Conservation (phyloP, 1,284 basidiomycete species). For the Clitocybe nebularis region DNA sequence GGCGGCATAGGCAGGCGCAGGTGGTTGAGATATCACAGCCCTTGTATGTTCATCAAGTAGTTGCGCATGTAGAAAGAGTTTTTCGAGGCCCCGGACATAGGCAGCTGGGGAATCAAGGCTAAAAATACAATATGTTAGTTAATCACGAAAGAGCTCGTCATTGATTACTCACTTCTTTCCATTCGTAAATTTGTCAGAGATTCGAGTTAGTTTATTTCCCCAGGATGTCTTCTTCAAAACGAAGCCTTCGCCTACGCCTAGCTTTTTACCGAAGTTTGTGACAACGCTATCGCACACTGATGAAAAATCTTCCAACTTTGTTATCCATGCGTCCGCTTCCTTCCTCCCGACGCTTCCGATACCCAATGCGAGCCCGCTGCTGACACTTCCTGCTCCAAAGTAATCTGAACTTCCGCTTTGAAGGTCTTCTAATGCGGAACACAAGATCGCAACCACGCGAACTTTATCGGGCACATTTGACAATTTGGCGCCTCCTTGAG, state of each 20-base stretch:
- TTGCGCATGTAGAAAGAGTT: slow-evolving; percentile 74
- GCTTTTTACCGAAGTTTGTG: slow-evolving; percentile 82
- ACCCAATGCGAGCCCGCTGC: slow-evolving; percentile 67
- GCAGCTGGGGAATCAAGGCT: slow-evolving; percentile 85
- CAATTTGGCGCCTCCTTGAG: slow-evolving; percentile 82
- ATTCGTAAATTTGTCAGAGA: slow-evolving; percentile 88
- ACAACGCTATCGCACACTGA: slow-evolving; percentile 82
- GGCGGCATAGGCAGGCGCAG: slow-evolving; percentile 67
- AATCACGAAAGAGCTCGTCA: slow-evolving; percentile 8
- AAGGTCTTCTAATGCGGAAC: slow-evolving; percentile 73
- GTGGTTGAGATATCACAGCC: slow-evolving; percentile 61
- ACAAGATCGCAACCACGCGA: slow-evolving; percentile 76
- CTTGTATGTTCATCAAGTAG: slow-evolving; percentile 85
- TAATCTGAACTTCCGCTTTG: slow-evolving; percentile 61
- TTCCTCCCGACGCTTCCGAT: slow-evolving; percentile 65
- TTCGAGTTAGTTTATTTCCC: slow-evolving; percentile 79
- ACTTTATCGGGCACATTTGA: slow-evolving; percentile 81
- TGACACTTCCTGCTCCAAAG: slow-evolving; percentile 75
- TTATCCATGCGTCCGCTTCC: slow-evolving; percentile 70
- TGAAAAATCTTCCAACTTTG: slow-evolving; percentile 68
- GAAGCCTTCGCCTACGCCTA: slow-evolving; percentile 83
- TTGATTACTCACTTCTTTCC: slow-evolving; percentile 73
- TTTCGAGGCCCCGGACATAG: slow-evolving; percentile 79
- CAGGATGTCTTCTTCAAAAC: slow-evolving; percentile 79
- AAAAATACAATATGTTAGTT: slow-evolving; percentile 14